A percentile compares a stretch with the other conserved stretches of the same genome.
These are phyloP conservation scores for Fragaria vesca DNA, from an alignment of 306 rosid genomes.

Conservation along the genomic window DNA sequence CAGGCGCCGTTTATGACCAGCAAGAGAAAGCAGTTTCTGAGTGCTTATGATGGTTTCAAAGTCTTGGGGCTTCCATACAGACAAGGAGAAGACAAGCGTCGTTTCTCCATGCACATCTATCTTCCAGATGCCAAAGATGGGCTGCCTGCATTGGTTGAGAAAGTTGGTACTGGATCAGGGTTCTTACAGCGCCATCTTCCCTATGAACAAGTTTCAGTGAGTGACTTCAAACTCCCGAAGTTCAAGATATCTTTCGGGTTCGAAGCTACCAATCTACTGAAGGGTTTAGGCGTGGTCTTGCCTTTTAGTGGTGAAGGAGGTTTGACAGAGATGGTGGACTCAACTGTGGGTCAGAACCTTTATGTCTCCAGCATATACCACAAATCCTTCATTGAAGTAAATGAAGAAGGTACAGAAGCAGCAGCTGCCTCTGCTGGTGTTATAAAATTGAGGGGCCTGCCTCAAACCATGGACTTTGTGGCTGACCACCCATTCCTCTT, in stretches of 20 bases:
- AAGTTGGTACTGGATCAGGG: constrained; percentile 47
- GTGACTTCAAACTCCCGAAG: constrained; percentile 68
- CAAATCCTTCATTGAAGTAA: constrained; percentile 72
- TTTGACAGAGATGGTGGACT: constrained; percentile 74
- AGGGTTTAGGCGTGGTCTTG: constrained; percentile 61
- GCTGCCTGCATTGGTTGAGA: constrained; percentile 55
- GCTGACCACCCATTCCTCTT: constrained; percentile 83
- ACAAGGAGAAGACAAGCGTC: constrained; percentile 59
- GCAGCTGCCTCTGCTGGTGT: constrained; percentile 56
- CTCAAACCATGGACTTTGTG: constrained; percentile 45
- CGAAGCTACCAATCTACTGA: constrained; percentile 46
- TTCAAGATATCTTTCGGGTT: constrained; percentile 71
- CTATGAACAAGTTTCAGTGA: constrained; percentile 33
- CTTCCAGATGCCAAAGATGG: constrained; percentile 78
- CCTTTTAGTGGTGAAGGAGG: constrained; percentile 56
- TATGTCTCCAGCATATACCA: constrained; percentile 57
- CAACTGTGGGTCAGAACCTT: constrained; percentile 35
- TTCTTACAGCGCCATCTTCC: constrained; percentile 61
- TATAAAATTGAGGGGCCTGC: neutral
- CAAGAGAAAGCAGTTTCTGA: constrained; percentile 42
- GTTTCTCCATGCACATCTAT: constrained; percentile 62
- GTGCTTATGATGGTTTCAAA: constrained; percentile 57
- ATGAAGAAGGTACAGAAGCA: constrained; percentile 89
- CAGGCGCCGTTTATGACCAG: constrained; percentile 77
- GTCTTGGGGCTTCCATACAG: constrained; percentile 67